These are phyloP conservation scores for Candida xiaguanensis DNA, from an alignment of 805 yeast species.

Conservation along the genomic window DNA sequence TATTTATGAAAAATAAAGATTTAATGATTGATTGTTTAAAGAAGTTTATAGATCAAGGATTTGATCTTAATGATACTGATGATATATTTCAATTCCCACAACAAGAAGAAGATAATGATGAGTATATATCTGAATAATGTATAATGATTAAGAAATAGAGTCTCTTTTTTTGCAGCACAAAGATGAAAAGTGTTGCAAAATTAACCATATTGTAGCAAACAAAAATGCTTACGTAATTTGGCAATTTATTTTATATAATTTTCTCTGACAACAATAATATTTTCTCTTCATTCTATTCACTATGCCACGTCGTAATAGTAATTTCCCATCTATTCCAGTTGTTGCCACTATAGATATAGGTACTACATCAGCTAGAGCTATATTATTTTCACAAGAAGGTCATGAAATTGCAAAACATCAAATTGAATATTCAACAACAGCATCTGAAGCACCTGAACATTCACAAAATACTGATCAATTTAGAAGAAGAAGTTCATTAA, in stretches of 20 bases:
- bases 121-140: conserved; percentile 19
- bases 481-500: conserved; percentile 40
- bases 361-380: conserved; percentile 88
- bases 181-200: too few relatives aligned
- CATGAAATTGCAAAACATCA: conserved; percentile 83
- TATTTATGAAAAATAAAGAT: conserved; percentile 5
- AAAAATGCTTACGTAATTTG: too few relatives aligned
- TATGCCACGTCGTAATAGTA: conserved; percentile 43
- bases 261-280: too few relatives aligned
- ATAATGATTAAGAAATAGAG: conserved; percentile 1
- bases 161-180: too few relatives aligned
- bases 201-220: too few relatives aligned
- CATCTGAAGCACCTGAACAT: conserved; percentile 48
- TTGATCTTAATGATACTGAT: conserved; percentile 5
- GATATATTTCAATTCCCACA: conserved; percentile 19
- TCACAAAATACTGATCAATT: conserved; percentile 42
- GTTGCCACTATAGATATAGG: conserved; percentile 85
- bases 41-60: conserved; percentile 9
- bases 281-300: not conserved
- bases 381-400: conserved; percentile 70
- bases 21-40: conserved; percentile 18
- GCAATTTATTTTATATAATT: too few relatives aligned
- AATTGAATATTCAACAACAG: conserved; percentile 80
- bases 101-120: conserved; percentile 19
- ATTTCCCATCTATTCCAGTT: conserved; percentile 38